Percentiles rank a stretch among this genome's conserved stretches.
Evolutionary conservation across 1,284 basidiomycete species (phyloP).

Genomic region (Pulveroboletus sp.): DNA sequence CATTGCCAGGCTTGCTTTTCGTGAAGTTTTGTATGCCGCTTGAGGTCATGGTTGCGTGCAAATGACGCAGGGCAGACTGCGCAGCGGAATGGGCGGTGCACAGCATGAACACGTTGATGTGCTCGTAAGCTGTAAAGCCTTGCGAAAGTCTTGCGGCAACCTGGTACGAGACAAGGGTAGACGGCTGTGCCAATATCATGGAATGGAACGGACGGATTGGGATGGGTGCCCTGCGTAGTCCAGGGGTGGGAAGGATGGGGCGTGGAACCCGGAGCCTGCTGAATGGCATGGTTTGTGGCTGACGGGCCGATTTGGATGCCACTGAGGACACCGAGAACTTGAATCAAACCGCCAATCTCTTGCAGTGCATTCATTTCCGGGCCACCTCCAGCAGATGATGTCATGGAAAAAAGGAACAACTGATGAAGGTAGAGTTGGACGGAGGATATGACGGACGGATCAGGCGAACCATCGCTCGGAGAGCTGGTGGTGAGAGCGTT

Average conservation of each 20-base stretch:
- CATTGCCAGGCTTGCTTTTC: constrained; percentile 71
- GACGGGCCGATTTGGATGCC: constrained; percentile 67
- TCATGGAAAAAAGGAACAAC: constrained; percentile 72
- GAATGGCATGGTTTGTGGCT: constrained; percentile 23
- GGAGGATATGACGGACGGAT: constrained; percentile 58
- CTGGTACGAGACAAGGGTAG: constrained; percentile 65
- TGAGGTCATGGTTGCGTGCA: constrained; percentile 73
- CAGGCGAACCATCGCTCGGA: constrained; percentile 46
- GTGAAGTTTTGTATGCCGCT: constrained; percentile 68
- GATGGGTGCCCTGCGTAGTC: constrained; percentile 31
- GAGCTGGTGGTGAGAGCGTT: constrained; percentile 43
- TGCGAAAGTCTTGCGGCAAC: constrained; percentile 66
- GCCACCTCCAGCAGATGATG: constrained; percentile 56
- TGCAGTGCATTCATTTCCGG: constrained; percentile 58
- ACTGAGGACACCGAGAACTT: constrained; percentile 74
- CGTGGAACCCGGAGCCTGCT: constrained; percentile 17
- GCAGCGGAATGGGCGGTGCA: constrained; percentile 65
- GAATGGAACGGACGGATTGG: constrained; percentile 27
- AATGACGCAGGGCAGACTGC: constrained; percentile 67
- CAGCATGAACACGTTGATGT: constrained; percentile 64
- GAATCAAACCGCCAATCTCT: constrained; percentile 73
- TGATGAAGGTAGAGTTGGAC: constrained; percentile 71
- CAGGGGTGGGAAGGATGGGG: constrained; percentile 38
- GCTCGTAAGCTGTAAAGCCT: constrained; percentile 65
- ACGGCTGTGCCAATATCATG: constrained; percentile 69